Percentiles rank a stretch among this genome's conserved stretches.
Evolutionary conservation across 495 filamentous ascomycete genomes (phyloP).

Genomic region (Trichoderma virens): DNA sequence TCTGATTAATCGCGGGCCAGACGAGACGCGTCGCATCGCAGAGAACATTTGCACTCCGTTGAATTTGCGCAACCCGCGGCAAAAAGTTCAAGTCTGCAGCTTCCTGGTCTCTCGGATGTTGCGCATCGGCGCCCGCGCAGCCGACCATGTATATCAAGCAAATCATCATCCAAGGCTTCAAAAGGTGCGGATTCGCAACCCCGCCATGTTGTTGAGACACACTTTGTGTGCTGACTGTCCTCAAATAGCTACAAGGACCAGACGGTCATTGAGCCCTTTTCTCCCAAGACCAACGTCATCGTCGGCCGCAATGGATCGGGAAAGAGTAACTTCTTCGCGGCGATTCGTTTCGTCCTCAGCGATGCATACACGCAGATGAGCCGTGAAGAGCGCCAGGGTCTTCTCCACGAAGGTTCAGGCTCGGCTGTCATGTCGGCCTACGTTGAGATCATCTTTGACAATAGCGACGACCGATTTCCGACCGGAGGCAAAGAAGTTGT

Average conservation of each 20-base stretch:
- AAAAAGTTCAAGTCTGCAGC: not conserved
- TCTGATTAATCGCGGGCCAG: slow-evolving; percentile 8
- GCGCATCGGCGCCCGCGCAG: slow-evolving; percentile 23
- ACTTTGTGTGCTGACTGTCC: not conserved
- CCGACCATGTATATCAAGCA: slow-evolving; percentile 95
- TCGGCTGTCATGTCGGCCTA: slow-evolving; percentile 98
- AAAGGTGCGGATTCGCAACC: slow-evolving; percentile 57
- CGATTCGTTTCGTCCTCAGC: slow-evolving; percentile 95
- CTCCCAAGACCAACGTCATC: slow-evolving; percentile 95
- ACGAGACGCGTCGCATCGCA: slow-evolving; percentile 10
- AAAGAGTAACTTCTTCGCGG: slow-evolving; percentile 99
- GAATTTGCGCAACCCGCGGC: not conserved
- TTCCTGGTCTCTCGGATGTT: not conserved
- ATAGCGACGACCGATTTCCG: slow-evolving; percentile 90
- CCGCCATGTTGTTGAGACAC: not conserved
- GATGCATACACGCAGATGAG: slow-evolving; percentile 96
- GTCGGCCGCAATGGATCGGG: slow-evolving; percentile 98
- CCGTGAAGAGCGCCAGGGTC: slow-evolving; percentile 88
- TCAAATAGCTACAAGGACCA: slow-evolving; percentile 89
- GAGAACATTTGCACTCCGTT: not conserved
- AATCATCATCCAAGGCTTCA: slow-evolving; percentile 99
- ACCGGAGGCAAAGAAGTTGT: slow-evolving; percentile 87
- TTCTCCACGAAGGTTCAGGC: slow-evolving; percentile 93
- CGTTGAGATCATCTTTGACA: slow-evolving; percentile 98
- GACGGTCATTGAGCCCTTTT: slow-evolving; percentile 97